Evolutionary conservation across 495 filamentous ascomycete species (phyloP), one percentile per base, ranked within the genome.

Genomic region (Lasiosphaeria miniovina): DNA sequence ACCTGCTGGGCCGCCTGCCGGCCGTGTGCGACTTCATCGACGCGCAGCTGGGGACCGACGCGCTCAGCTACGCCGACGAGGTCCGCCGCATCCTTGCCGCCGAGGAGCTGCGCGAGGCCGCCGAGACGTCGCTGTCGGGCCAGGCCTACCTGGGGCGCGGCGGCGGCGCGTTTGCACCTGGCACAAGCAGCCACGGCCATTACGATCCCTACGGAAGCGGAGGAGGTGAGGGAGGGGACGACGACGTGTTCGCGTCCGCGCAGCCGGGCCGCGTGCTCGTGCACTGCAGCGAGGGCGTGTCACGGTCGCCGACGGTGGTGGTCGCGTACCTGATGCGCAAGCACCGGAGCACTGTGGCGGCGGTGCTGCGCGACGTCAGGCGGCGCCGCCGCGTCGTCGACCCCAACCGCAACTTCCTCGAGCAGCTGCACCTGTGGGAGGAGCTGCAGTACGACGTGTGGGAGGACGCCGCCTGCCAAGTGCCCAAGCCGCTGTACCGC

Each of bases 11-110:
- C 14, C 38, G 71, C 58, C 63, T 79, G 61, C 59, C 49, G 11
- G 59, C 65, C 17, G 72, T 73, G 17, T 76, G 75, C 63, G 70
- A 77, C 65, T 77, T 77, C 36, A 79, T 77, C 55, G 70, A 77
- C 57, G 10, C 15, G 3, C 41, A 65, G 17, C 36, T 49, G 32
- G 31, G 31, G 8, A 9, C 43, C 12, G 43, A 2, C 43, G 15
- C 15, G 12, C 12, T 14, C 43, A 11, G 12, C 8, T 1, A 9
- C 43, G 15, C 5, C 12, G 12, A 4, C 43, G 43, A 46, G 43
- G 12, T 46, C 5, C 12, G 4, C 6, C 50, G 32, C 11, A 36
- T 34, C 33, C 14, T 49, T 5, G 43, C 43, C 43, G 43, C 53
- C 4, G 49, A 45, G 17, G 41, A 48, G 14, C 33, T 46, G 6